Evolutionary conservation across 129 eudicot genomes (phyloP), one percentile per base, ranked within the genome.

Genomic region (Chrysanthemum seticuspe): DNA sequence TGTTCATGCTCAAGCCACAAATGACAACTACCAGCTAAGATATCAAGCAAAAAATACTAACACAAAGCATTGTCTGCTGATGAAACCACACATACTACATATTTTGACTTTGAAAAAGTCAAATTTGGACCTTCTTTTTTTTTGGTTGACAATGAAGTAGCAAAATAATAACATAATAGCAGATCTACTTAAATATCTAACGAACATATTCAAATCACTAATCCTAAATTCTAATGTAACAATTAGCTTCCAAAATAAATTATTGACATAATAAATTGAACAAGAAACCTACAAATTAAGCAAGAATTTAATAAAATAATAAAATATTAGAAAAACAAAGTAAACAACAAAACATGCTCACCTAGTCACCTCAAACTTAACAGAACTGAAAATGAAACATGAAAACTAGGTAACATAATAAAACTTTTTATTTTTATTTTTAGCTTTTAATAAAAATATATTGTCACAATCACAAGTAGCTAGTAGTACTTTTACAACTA

Each of bases 111-210:
- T 36, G 1, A 19, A 71, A 74, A 10, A 40, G 63, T 60, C 64
- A 81, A 74, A 57, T 10, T 49, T 67, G 59, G 71, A 77, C 50
- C 19, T 0, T 3, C 3, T 29, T 29, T 29, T 76, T 34, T 76
- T 25, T 68, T 58, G 47, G 48, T 44, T 7, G 47, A 15, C 44
- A 50, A 76, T 18, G 21, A 13, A 77, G 59, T 52, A 55, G 19
- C 59, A 18, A 60, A 79, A 13, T 0, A 44, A 44, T 25, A 66
- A 55, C 54, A 72, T n/a, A 61, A 62, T 70, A 51, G 73, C 71
- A 62, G 73, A 62, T 68, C 76, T 79, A 73, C 68, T 78, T 62
- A 67, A 5, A 79, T 62, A 58, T 72, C 29, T 25, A 78, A 63
- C 71, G 62, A 77, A 62, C 29, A 65, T 75, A 49, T 66, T 67